Evolutionary conservation across 75 land plant genomes (phyloP).

Genomic region (Pinus albicaulis): DNA sequence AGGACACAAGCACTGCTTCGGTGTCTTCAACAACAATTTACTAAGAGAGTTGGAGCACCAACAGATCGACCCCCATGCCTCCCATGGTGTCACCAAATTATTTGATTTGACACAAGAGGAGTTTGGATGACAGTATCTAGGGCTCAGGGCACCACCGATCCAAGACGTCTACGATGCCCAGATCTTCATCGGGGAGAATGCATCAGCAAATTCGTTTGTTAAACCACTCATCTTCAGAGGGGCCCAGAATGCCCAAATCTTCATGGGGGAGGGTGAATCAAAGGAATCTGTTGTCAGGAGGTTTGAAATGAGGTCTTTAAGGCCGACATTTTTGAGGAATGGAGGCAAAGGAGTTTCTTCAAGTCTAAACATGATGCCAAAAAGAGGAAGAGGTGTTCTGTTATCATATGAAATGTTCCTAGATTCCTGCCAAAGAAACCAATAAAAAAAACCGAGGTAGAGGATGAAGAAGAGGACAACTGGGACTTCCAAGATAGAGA

Average conservation of each 20-base stretch:
- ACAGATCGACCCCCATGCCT: slow-evolving; percentile 41
- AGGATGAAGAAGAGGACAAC: too few relatives aligned
- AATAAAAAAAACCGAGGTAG: too few relatives aligned
- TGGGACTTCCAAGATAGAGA: too few relatives aligned
- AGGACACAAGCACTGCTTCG: slow-evolving; percentile 36
- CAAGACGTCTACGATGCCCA: slow-evolving; percentile 34
- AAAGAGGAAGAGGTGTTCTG: slow-evolving; percentile 38
- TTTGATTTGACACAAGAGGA: slow-evolving; percentile 48
- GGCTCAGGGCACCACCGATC: slow-evolving; percentile 10
- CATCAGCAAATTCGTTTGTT: slow-evolving; percentile 11
- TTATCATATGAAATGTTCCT: not conserved
- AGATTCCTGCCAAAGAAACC: too few relatives aligned
- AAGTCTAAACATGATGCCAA: slow-evolving; percentile 42
- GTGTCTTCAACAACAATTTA: slow-evolving; percentile 32
- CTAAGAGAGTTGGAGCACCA: slow-evolving; percentile 36
- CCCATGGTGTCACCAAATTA: slow-evolving; percentile 44
- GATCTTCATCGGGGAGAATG: slow-evolving; percentile 49
- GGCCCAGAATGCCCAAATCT: slow-evolving; percentile 42
- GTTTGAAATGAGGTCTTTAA: slow-evolving; percentile 42
- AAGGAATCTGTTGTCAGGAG: slow-evolving; percentile 46
- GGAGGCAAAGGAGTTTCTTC: slow-evolving; percentile 38
- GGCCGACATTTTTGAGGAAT: slow-evolving; percentile 51
- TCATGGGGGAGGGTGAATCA: slow-evolving; percentile 54
- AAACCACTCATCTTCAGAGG: slow-evolving; percentile 3
- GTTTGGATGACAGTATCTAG: slow-evolving; percentile 21